These are phyloP conservation scores for Pleurotus djamor DNA, from an alignment of 768 basidiomycete species.

Conservation along the genomic window DNA sequence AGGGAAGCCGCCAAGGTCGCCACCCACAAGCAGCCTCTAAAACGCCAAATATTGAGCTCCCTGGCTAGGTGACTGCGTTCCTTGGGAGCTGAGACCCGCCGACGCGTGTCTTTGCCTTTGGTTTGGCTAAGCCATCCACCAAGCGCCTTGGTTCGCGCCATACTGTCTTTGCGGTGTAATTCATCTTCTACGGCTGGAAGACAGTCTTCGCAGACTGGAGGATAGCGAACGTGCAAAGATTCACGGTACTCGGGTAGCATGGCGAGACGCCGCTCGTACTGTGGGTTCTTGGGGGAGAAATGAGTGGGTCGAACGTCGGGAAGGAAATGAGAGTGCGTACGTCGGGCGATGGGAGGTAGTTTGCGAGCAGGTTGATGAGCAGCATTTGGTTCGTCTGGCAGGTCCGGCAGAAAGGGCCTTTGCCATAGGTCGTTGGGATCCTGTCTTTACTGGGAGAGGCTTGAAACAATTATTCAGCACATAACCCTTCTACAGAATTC, in stretches of 20 bases:
- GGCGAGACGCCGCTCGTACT: slow-evolving; percentile 61
- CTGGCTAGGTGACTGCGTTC: slow-evolving; percentile 41
- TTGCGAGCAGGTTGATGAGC: slow-evolving; percentile 81
- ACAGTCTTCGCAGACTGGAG: slow-evolving; percentile 80
- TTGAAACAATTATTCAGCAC: slow-evolving; percentile 19
- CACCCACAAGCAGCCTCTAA: slow-evolving; percentile 70
- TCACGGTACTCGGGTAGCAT: slow-evolving; percentile 70
- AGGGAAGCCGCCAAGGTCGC: slow-evolving; percentile 40
- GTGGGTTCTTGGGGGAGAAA: slow-evolving; percentile 46
- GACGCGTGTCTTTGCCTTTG: slow-evolving; percentile 59
- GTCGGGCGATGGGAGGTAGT: slow-evolving; percentile 79
- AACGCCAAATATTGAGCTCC: slow-evolving; percentile 64
- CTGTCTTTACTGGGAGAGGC: slow-evolving; percentile 71
- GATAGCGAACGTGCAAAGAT: slow-evolving; percentile 80
- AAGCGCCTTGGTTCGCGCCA: slow-evolving; percentile 78
- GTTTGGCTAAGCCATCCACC: slow-evolving; percentile 68
- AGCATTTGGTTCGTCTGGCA: slow-evolving; percentile 95
- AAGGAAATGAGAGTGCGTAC: slow-evolving; percentile 39
- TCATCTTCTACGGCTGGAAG: slow-evolving; percentile 80
- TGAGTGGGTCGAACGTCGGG: not conserved
- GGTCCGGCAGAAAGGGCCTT: slow-evolving; percentile 75
- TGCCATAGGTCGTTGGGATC: slow-evolving; percentile 59
- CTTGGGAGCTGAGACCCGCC: slow-evolving; percentile 38
- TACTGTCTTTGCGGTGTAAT: slow-evolving; percentile 73
- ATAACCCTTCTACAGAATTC: not conserved